Conservation (phyloP, 352 stramenopile species). For the Globisporangium solare region DNA sequence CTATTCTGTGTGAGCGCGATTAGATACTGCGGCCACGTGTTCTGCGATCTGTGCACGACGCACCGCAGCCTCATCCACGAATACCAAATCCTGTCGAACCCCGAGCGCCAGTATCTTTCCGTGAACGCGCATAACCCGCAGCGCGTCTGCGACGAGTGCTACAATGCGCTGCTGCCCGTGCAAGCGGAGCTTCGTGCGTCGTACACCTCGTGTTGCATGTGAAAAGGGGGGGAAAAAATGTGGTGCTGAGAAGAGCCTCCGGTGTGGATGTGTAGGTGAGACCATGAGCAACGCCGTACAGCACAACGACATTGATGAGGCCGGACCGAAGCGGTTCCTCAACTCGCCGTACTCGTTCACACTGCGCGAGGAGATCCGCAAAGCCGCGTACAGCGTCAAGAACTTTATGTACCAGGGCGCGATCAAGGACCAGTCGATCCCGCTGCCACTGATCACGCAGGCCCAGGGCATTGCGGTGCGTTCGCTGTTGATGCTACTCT, state of each 20-base stretch:
- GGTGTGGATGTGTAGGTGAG: slow-evolving; percentile 22
- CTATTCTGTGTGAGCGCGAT: neutral
- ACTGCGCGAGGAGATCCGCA: slow-evolving; percentile 89
- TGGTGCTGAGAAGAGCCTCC: neutral
- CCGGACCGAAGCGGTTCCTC: slow-evolving; percentile 63
- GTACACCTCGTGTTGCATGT: neutral
- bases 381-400: slow-evolving; percentile 90
- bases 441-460: slow-evolving; percentile 79
- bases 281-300: slow-evolving; percentile 83
- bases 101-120: slow-evolving; percentile 66
- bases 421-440: slow-evolving; percentile 89
- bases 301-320: slow-evolving; percentile 61
- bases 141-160: slow-evolving; percentile 78
- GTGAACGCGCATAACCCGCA: slow-evolving; percentile 82
- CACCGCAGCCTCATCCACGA: slow-evolving; percentile 68
- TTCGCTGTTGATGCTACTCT: neutral
- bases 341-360: slow-evolving; percentile 88
- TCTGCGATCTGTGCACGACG: slow-evolving; percentile 70
- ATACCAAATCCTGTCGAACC: slow-evolving; percentile 70
- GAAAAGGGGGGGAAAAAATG: too few species aligned
- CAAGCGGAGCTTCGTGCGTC: slow-evolving; percentile 64
- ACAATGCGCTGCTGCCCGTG: slow-evolving; percentile 46
- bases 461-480: slow-evolving; percentile 88
- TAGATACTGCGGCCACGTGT: slow-evolving; percentile 73
- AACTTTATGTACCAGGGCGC: slow-evolving; percentile 89